Percentiles rank a stretch among this genome's conserved stretches.
phyloP scores from a whole-genome alignment of 306 rosid genomes.

The Rosa multiflora region DNA sequence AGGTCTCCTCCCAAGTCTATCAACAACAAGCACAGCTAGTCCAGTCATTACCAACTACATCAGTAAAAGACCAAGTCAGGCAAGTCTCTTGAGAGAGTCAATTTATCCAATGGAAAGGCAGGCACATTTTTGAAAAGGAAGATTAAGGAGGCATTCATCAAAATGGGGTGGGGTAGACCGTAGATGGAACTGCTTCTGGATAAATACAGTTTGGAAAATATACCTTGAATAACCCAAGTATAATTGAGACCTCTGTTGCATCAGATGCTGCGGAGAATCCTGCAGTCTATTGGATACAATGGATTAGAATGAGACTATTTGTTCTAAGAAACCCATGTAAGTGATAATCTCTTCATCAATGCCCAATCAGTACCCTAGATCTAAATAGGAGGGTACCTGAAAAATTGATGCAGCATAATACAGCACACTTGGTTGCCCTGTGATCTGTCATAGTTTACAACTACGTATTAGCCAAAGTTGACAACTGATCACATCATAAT shows the following conservation, averaged over 20 bases:
- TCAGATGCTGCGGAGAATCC: constrained; percentile 93
- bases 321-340: neutral
- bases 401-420: constrained; percentile 93
- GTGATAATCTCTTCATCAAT: constrained; percentile 16
- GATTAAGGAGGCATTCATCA: neutral
- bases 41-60: constrained; percentile 88
- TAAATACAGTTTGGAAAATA: neutral
- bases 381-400: constrained; percentile 58
- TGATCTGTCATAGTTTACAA: constrained; percentile 63
- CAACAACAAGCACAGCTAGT: constrained; percentile 74
- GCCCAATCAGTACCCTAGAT: constrained; percentile 18
- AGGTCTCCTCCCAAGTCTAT: constrained; percentile 95
- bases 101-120: neutral
- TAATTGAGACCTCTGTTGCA: constrained; percentile 91
- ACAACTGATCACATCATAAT: constrained; percentile 18
- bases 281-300: constrained; percentile 60
- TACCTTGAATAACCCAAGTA: constrained; percentile 90
- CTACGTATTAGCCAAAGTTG: constrained; percentile 33
- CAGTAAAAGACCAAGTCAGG: constrained; percentile 15
- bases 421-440: constrained; percentile 98
- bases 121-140: neutral
- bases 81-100: neutral
- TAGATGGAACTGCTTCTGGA: neutral
- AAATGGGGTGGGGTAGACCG: neutral
- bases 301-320: constrained; percentile 30